These are phyloP conservation scores for Irpex sp. DNA, from an alignment of 1,284 basidiomycete genomes.

Conservation along the genomic window DNA sequence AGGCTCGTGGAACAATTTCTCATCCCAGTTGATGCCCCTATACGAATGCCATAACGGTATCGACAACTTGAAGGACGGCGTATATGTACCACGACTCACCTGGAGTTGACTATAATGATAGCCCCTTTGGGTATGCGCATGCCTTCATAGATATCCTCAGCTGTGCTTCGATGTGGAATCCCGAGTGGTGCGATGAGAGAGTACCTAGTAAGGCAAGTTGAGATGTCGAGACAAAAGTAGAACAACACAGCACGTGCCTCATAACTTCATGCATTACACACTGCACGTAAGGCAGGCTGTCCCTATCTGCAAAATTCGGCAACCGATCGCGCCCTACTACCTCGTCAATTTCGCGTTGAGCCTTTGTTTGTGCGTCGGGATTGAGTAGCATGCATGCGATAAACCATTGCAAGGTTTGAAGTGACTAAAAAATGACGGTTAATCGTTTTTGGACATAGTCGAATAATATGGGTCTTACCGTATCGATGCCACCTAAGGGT, in stretches of 20 bases:
- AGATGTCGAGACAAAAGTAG: background rate
- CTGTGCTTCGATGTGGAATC: background rate
- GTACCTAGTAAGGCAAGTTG: constrained; percentile 3
- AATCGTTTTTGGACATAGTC: background rate
- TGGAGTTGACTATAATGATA: constrained; percentile 11
- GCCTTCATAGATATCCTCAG: constrained; percentile 16
- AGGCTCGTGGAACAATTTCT: constrained; percentile 22
- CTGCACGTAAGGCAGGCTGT: constrained; percentile 21
- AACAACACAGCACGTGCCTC: constrained; percentile 6
- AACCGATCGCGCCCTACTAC: constrained; percentile 20
- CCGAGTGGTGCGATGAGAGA: constrained; percentile 8
- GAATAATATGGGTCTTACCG: background rate
- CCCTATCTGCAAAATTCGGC: constrained; percentile 19
- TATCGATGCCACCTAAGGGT: background rate
- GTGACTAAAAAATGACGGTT: background rate
- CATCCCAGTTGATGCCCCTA: constrained; percentile 19
- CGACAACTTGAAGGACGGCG: too few relatives aligned
- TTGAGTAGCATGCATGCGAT: constrained; percentile 21
- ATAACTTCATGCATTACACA: constrained; percentile 18
- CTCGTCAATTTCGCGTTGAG: constrained; percentile 20
- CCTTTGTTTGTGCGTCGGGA: constrained; percentile 18
- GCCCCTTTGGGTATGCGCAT: constrained; percentile 17
- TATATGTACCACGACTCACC: constrained; percentile 3
- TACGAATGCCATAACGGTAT: constrained; percentile 7
- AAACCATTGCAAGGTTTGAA: constrained; percentile 14